phyloP scores from a whole-genome alignment of 2,329 filamentous ascomycete species.

The Colletotrichum chlorophyti region DNA sequence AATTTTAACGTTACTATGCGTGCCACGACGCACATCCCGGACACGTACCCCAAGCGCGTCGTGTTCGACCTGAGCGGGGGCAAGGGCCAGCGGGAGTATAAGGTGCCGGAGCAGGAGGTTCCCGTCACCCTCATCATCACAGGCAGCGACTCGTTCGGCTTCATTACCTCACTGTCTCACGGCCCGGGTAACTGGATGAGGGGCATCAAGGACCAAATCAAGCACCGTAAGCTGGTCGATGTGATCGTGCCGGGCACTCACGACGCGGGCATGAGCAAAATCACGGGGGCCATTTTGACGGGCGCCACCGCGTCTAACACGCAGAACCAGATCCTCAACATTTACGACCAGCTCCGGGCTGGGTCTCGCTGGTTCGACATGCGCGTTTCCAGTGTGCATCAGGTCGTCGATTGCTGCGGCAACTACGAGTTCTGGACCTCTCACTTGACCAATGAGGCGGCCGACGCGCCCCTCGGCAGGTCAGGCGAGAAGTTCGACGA shows the following conservation, averaged over 20 bases:
- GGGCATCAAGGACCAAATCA: constrained; percentile 39
- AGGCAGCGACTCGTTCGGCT: constrained; percentile 40
- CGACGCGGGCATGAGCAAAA: constrained; percentile 55
- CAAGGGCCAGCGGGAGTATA: constrained; percentile 41
- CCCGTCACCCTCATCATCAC: constrained; percentile 43
- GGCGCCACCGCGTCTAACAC: constrained; percentile 48
- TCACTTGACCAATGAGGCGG: constrained; percentile 45
- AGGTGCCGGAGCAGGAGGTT: constrained; percentile 37
- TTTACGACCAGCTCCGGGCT: constrained; percentile 51
- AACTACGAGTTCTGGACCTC: constrained; percentile 46
- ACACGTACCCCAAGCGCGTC: constrained; percentile 34
- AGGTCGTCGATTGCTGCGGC: constrained; percentile 3
- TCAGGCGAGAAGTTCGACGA: constrained; percentile 51
- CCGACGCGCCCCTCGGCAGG: constrained; percentile 47
- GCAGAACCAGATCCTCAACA: constrained; percentile 51
- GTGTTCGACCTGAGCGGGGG: constrained; percentile 39
- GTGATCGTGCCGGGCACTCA: constrained; percentile 56
- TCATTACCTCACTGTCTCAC: constrained; percentile 38
- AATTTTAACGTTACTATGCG: no score
- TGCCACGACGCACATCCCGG: constrained; percentile 38
- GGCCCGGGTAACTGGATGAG: constrained; percentile 41
- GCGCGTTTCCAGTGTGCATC: constrained; percentile 43
- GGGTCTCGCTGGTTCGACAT: constrained; percentile 57
- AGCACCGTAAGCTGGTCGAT: constrained; percentile 48
- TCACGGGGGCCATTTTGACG: constrained; percentile 41